Conservation (phyloP, 352 stramenopile genomes). For the Globisporangium iwayamae region DNA sequence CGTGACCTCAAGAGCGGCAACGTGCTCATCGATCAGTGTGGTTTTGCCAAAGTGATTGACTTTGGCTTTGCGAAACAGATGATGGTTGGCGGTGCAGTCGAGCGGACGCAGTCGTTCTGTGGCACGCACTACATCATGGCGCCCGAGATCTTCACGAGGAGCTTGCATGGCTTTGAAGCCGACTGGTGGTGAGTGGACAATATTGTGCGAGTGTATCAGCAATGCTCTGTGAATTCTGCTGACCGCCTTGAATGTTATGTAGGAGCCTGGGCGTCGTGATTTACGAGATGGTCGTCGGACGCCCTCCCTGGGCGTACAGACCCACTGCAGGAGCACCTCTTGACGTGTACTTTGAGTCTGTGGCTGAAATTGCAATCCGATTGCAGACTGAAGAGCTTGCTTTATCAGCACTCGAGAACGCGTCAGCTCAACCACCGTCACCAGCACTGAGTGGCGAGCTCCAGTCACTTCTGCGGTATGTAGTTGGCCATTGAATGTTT, state of each 20-base stretch:
- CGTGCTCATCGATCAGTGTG: slow-evolving; percentile 39
- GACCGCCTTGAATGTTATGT: background rate
- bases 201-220: too few relatives aligned
- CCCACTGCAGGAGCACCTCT: slow-evolving; percentile 21
- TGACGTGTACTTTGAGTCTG: slow-evolving; percentile 31
- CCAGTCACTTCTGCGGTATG: slow-evolving; percentile 34
- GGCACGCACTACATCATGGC: slow-evolving; percentile 79
- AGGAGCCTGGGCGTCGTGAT: slow-evolving; percentile 75
- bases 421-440: background rate
- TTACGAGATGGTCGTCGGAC: slow-evolving; percentile 65
- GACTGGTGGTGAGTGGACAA: slow-evolving; percentile 66
- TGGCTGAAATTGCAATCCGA: slow-evolving; percentile 15
- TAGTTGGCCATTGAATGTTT: too few relatives aligned
- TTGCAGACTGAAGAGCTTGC: background rate
- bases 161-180: slow-evolving; percentile 30
- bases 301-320: slow-evolving; percentile 71
- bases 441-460: slow-evolving; percentile 17
- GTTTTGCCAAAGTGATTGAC: slow-evolving; percentile 64
- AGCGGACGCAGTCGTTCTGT: slow-evolving; percentile 41
- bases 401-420: background rate
- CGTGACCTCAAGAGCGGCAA: slow-evolving; percentile 84
- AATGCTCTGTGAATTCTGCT: too few relatives aligned
- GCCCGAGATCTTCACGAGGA: slow-evolving; percentile 51
- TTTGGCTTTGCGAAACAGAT: slow-evolving; percentile 59
- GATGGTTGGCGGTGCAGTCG: too few relatives aligned